These are phyloP conservation scores for Blastobotrys terrestris DNA, from an alignment of 805 yeast genomes.

Conservation along the genomic window DNA sequence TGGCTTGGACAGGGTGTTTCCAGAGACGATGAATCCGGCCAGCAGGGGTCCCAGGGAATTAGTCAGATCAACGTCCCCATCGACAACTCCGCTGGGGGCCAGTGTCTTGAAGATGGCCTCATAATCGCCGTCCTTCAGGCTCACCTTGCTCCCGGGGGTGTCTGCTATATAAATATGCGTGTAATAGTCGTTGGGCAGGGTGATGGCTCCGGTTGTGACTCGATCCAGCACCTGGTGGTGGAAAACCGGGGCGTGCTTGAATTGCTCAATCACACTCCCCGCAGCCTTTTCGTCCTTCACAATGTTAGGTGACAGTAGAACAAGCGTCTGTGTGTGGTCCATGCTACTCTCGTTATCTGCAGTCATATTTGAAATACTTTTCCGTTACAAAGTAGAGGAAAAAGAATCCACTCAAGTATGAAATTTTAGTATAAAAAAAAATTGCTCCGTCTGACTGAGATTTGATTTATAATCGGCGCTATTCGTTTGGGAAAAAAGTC, in stretches of 20 bases:
- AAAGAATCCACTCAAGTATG: too few relatives aligned
- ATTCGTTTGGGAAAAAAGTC: too few relatives aligned
- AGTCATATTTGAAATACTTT: conserved; percentile 1
- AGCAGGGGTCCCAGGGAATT: conserved; percentile 7
- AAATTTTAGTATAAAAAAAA: too few relatives aligned
- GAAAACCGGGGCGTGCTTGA: conserved; percentile 1
- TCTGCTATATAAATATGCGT: conserved; percentile 24
- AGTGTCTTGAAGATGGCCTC: conserved; percentile 27
- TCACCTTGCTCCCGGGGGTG: conserved; percentile 17
- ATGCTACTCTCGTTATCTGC: neutral
- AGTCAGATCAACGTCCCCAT: conserved; percentile 19
- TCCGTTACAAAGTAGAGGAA: too few relatives aligned
- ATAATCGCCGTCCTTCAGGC: conserved; percentile 19
- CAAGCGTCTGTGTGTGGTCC: neutral
- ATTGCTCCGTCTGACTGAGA: neutral
- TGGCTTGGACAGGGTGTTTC: conserved; percentile 11
- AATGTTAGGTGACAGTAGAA: conserved; percentile 8
- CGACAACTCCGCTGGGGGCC: conserved; percentile 27
- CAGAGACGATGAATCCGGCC: conserved; percentile 32
- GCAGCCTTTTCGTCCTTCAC: conserved; percentile 21
- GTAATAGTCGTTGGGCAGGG: conserved; percentile 26
- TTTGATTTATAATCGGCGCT: neutral
- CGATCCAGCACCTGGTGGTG: conserved; percentile 36
- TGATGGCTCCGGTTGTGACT: conserved; percentile 27
- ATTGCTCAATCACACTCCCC: conserved; percentile 12